These are phyloP conservation scores for Phytomonas sp. DNA, from an alignment of 208 protist species.

Conservation along the genomic window DNA sequence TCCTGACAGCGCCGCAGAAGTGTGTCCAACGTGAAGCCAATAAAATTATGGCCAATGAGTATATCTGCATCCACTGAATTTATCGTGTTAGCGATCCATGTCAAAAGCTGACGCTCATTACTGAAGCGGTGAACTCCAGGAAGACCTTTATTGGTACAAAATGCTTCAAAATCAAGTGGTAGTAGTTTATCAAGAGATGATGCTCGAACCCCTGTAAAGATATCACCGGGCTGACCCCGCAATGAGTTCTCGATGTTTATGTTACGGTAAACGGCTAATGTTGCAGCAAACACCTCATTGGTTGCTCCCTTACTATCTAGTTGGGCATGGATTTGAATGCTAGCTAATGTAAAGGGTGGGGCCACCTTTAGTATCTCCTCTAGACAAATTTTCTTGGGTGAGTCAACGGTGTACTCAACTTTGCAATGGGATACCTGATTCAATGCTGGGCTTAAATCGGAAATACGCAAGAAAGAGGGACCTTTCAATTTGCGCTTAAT, in stretches of 20 bases:
- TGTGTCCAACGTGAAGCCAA: slow-evolving; percentile 95
- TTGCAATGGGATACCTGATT: slow-evolving; percentile 77
- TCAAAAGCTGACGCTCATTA: slow-evolving; percentile 79
- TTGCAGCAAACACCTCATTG: slow-evolving; percentile 90
- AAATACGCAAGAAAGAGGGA: slow-evolving; percentile 84
- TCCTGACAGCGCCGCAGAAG: slow-evolving; percentile 93
- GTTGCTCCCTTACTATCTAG: slow-evolving; percentile 50
- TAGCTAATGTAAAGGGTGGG: slow-evolving; percentile 71
- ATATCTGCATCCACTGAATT: slow-evolving; percentile 91
- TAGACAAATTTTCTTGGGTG: slow-evolving; percentile 60
- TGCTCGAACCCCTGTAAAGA: slow-evolving; percentile 57
- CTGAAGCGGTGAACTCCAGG: slow-evolving; percentile 37
- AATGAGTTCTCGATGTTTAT: slow-evolving; percentile 67
- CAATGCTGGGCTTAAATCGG: slow-evolving; percentile 19
- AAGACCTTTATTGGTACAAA: slow-evolving; percentile 63
- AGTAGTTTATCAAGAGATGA: slow-evolving; percentile 25
- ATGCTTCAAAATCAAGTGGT: slow-evolving; percentile 74
- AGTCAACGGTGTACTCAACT: slow-evolving; percentile 67
- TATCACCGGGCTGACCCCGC: slow-evolving; percentile 24
- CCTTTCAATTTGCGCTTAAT: slow-evolving; percentile 92
- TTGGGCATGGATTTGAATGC: slow-evolving; percentile 86
- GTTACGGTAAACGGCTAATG: slow-evolving; percentile 68
- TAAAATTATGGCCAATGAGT: slow-evolving; percentile 96
- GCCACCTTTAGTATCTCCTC: slow-evolving; percentile 14
- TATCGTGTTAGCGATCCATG: slow-evolving; percentile 70